Percentiles rank a stretch among this genome's conserved stretches.
Evolutionary conservation across 805 yeast species (phyloP).

Genomic region (Starmerella ratchasimensis): DNA sequence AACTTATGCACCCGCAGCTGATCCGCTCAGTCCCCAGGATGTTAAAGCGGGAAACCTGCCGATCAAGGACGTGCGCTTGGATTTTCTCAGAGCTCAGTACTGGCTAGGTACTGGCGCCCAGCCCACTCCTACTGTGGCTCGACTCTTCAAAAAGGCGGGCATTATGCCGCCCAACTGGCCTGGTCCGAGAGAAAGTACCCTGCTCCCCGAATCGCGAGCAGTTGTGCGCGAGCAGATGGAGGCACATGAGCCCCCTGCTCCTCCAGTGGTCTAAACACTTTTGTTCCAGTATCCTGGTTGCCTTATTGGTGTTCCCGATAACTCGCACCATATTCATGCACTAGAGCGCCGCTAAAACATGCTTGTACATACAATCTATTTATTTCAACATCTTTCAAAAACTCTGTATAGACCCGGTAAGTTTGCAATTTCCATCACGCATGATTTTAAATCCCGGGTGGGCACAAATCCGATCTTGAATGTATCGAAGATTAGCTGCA

Average conservation of each 20-base stretch:
- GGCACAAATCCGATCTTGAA: conserved; percentile 53
- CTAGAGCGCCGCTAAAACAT: not conserved
- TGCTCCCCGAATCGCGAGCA: conserved; percentile 4
- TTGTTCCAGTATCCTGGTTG: not conserved
- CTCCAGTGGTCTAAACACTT: conserved; percentile 17
- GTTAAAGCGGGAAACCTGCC: conserved; percentile 43
- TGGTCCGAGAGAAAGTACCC: conserved; percentile 21
- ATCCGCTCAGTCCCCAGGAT: conserved; percentile 51
- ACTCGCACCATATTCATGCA: not conserved
- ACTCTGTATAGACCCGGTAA: conserved; percentile 82
- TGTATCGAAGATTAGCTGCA: conserved; percentile 43
- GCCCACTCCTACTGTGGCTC: conserved; percentile 69
- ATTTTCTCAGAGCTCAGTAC: conserved; percentile 79
- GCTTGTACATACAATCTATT: conserved; percentile 8
- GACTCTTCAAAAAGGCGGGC: conserved; percentile 59
- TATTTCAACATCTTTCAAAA: conserved; percentile 64
- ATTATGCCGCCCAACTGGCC: conserved; percentile 34
- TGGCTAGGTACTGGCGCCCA: conserved; percentile 98
- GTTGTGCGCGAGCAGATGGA: conserved; percentile 11
- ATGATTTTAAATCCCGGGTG: conserved; percentile 36
- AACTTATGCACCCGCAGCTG: conserved; percentile 75
- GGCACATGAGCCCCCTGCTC: conserved; percentile 15
- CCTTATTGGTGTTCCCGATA: not conserved
- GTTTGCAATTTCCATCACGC: conserved; percentile 74
- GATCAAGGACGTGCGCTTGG: conserved; percentile 66